Conservation (phyloP, 2,329 filamentous ascomycete genomes). For the Fusarium sp. region DNA sequence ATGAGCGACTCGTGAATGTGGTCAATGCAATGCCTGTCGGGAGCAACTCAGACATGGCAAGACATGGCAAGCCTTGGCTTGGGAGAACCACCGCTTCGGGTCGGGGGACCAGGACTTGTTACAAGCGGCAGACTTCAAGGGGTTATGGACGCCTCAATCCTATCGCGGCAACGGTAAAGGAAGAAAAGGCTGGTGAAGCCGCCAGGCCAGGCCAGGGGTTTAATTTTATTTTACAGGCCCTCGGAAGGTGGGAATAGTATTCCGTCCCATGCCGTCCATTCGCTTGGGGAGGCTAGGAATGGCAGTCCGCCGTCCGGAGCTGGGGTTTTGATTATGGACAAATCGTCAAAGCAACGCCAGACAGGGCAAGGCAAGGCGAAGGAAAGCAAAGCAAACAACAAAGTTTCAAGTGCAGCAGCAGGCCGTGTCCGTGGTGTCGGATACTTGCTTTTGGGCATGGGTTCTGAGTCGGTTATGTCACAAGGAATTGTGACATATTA, state of each 20-base stretch:
- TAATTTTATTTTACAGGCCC: not conserved
- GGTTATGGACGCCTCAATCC: conserved; percentile 1
- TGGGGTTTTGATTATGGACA: conserved; percentile 10
- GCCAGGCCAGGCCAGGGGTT: not conserved
- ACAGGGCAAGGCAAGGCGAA: not conserved
- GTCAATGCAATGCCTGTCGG: conserved; percentile 3
- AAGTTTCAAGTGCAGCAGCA: conserved; percentile 24
- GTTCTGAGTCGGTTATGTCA: conserved; percentile 9
- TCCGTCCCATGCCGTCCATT: conserved; percentile 16
- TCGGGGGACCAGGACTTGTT: conserved; percentile 16
- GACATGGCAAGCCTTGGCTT: conserved; percentile 20
- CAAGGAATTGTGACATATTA: not conserved
- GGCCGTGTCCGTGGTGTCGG: conserved; percentile 8
- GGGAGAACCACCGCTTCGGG: conserved; percentile 35
- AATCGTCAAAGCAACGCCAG: conserved; percentile 20
- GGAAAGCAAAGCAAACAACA: conserved; percentile 4
- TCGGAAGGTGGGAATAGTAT: conserved; percentile 23
- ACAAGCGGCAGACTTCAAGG: conserved; percentile 1
- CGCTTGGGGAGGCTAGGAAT: conserved; percentile 16
- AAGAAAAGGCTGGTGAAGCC: not conserved
- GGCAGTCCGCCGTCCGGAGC: conserved; percentile 8
- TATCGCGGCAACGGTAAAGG: conserved; percentile 11
- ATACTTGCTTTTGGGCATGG: conserved; percentile 17
- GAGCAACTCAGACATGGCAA: conserved; percentile 13
- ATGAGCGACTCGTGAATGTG: conserved; percentile 15